Evolutionary conservation across 108 stramenopile genomes (phyloP), one percentile per base, ranked within the genome.

Genomic region (Cyclotella sp.): DNA sequence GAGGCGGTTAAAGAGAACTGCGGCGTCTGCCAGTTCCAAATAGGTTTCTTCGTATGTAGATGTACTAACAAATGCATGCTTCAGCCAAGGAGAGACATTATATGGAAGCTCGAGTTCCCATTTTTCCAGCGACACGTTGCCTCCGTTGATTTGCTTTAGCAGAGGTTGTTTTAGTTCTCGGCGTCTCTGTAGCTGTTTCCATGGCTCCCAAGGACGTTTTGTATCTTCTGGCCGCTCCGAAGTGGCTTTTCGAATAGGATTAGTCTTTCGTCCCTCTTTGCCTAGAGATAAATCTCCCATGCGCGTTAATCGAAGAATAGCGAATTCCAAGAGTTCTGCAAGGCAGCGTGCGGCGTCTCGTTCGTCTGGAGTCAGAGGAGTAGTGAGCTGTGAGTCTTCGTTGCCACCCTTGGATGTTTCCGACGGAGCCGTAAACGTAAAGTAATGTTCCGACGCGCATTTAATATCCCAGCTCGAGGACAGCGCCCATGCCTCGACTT

Each of bases 401-500:
- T 62, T 43, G 29, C 43, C 54, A 21, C 42, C 26, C 40, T 45
- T 63, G 0, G 40, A 0, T 29, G 69, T 26, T 18, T 47, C 43
- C 7, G 53, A 54, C 39, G 64, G n/a, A 26, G 55, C 55, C 15
- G 42, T 10, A 30, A 78, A 77, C 15, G 72, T 39, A 65, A 83
- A 83, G 58, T 78, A 83, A 67, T 78, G 68, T 22, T 81, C 79
- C 19, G 81, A 53, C 1, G 84, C 78, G 30, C 72, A 62, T 44
- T 90, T 91, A 51, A 94, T 80, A 87, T 92, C 91, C 93, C 93
- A 94, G 51, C 89, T 83, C 61, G 85, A 90, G 34, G 78, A 74
- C 22, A 91, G 62, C 26, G 89, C 91, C 91, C 91, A 92, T 29
- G 75, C 65, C 43, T 89, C 87, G 26, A 86, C 87, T 27, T 86